Conservation (phyloP, 352 stramenopile species). For the Globisporangium spinosum region DNA sequence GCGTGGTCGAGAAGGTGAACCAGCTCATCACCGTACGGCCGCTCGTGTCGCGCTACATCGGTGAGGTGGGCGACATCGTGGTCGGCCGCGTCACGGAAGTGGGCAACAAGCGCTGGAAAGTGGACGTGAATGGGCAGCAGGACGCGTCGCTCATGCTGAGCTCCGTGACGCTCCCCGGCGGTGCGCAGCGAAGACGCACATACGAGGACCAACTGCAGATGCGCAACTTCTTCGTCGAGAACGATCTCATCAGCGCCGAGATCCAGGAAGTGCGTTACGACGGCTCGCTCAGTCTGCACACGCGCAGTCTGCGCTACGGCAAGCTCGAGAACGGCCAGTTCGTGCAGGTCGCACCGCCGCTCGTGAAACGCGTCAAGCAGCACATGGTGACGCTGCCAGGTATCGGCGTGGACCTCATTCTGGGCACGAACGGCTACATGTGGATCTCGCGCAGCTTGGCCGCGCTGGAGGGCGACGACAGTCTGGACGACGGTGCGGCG, state of each 20-base stretch:
- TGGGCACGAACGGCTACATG: slow-evolving; percentile 94
- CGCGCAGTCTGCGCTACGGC: slow-evolving; percentile 92
- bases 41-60: slow-evolving; percentile 89
- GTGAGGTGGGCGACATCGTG: slow-evolving; percentile 96
- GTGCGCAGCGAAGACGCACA: slow-evolving; percentile 94
- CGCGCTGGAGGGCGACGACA: slow-evolving; percentile 33
- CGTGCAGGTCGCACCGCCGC: slow-evolving; percentile 78
- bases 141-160: slow-evolving; percentile 89
- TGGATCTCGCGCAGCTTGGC: slow-evolving; percentile 91
- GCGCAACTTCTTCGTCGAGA: slow-evolving; percentile 93
- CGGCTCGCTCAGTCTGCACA: slow-evolving; percentile 93
- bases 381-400: slow-evolving; percentile 88
- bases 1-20: slow-evolving; percentile 95
- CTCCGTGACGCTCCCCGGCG: slow-evolving; percentile 93
- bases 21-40: slow-evolving; percentile 94
- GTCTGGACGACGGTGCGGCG: slow-evolving; percentile 36
- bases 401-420: slow-evolving; percentile 88
- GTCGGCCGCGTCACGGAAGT: slow-evolving; percentile 94
- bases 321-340: slow-evolving; percentile 95
- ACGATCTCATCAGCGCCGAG: slow-evolving; percentile 94
- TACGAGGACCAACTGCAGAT: slow-evolving; percentile 97
- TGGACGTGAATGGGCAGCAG: slow-evolving; percentile 89
- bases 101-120: slow-evolving; percentile 93
- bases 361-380: slow-evolving; percentile 93
- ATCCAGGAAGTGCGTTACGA: slow-evolving; percentile 88